Base-by-base conservation (phyloP, 176 grass and related monocot species). In the Aegilops speltoides region DNA sequence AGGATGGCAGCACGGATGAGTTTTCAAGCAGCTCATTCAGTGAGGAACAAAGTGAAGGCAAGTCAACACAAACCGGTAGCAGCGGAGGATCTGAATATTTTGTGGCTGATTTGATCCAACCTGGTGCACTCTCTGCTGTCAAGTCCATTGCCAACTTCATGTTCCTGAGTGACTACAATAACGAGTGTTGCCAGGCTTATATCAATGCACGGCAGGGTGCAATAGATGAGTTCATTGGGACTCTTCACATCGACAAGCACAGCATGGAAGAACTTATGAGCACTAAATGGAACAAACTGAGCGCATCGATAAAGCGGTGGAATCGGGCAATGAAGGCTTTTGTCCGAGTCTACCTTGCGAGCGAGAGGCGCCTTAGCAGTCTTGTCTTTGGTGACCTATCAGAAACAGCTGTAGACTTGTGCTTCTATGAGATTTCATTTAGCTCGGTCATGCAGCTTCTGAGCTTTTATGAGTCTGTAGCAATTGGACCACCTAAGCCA, bases 351-450 rank as follows among this genome's bases (percentile, higher is more conserved):
- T 96, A 94, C 75, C 91, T 99, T 79, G 89, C 80, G 37, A 99
- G 97, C 43, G 97, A 99, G 87, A 94, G 68, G 72, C 92, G 80
- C 20, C 91, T 94, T 79, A 72, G 88, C 88, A 87, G 91, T 85
- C 88, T 91, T 68, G 77, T 99, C 40, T 94, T 99, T 87, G 89
- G 82, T 33, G 82, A 96, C 83, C 80, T 91, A 93, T 86, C 88
- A 68, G 88, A 84, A 81, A 83, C 85, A 77, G 45, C 77, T 24
- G 89, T 82, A 73, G 89, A 94, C 64, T 56, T 77, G 83, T 94
- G 92, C 83, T 99, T 99, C 80, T 88, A 90, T 86, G 92, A 99
- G 76, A 94, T 93, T 77, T 96, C 97, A 75, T 94, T 88, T 81
- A 86, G 79, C 81, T 78, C 92, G 8, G 64, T 94, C 28, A 78